Evolutionary conservation across 1,284 basidiomycete species (phyloP).

Genomic region (Trametes hirsuta): DNA sequence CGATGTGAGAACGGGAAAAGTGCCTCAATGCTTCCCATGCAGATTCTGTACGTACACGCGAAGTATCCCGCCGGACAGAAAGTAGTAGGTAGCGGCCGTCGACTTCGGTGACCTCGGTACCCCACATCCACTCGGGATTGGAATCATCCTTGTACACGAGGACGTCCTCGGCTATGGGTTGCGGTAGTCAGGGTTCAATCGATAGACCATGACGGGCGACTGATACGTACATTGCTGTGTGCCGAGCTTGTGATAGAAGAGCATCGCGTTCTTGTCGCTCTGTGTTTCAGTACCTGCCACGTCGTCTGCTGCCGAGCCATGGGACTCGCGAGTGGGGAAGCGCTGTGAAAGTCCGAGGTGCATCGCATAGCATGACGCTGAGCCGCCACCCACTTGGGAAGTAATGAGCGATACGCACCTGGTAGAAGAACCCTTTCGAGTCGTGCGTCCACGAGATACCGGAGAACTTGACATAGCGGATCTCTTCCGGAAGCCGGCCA

Average conservation of each 20-base stretch:
- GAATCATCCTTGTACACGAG: conserved; percentile 65
- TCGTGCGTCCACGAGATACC: conserved; percentile 74
- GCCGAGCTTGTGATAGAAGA: conserved; percentile 76
- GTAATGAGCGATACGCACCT: conserved; percentile 45
- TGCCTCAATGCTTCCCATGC: background rate
- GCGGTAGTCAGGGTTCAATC: conserved; percentile 3
- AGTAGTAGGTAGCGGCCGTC: conserved; percentile 71
- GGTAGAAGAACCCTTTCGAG: conserved; percentile 83
- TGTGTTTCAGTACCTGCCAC: conserved; percentile 67
- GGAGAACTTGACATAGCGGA: conserved; percentile 80
- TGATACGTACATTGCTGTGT: conserved; percentile 63
- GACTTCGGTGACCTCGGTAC: conserved; percentile 53
- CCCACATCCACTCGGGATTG: conserved; percentile 73
- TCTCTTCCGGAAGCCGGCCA: conserved; percentile 61
- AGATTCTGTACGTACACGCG: conserved; percentile 48
- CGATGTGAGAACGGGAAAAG: conserved; percentile 2
- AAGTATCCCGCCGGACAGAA: conserved; percentile 61
- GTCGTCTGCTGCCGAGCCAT: conserved; percentile 53
- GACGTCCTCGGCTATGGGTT: conserved; percentile 61
- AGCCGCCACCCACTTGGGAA: conserved; percentile 4
- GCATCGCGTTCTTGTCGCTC: conserved; percentile 68
- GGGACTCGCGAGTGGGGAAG: conserved; percentile 56
- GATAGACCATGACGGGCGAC: background rate
- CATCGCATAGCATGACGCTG: background rate
- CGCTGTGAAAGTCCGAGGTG: conserved; percentile 41